Evolutionary conservation across 306 rosid species (phyloP), one percentile per base, ranked within the genome.

Genomic region (Carpinus fangiana): DNA sequence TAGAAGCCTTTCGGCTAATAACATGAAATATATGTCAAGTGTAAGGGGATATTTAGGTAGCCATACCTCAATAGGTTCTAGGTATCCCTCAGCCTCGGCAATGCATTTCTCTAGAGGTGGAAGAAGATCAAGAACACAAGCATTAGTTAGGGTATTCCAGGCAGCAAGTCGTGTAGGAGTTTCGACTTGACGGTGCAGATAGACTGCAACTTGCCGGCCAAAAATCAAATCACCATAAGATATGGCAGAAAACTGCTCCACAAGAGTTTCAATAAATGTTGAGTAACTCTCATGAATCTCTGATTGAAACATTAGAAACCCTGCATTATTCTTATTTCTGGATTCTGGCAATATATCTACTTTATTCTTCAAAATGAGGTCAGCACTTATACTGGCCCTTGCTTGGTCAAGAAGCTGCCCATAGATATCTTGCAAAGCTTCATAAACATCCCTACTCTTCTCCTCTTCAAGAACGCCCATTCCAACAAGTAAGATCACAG

Each of bases 151-250:
- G 61, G 90, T 65, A 82, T 88, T 95, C 98, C 98, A 92, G 41
- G 97, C 86, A 70, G 91, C 84, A 82, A 95, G 93, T 53, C 98
- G 88, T 75, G 84, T 69, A 12, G 92, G 88, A 74, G 90, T 80
- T 86, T 95, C 97, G 80, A 91, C 97, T 76, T 83, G 81, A 21
- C 88, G 85, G 86, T 90, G 96, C 45, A 95, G 81, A 90, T 92
- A 95, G 34, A 95, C 64, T 43, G 97, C 90, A 87, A 95, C 89
- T 90, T 95, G 98, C 31, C 98, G 97, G 21, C 91, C 93, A 81
- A 88, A 92, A 76, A 91, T 80, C 47, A 80, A 31, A 89, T 95
- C 93, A 77, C 98, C 98, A 78, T 90, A 95, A 65, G 98, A 92
- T 65, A 88, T 61, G 78, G 98, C 91, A 73, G 98, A 88, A 83